Evolutionary conservation across 805 yeast genomes (phyloP).

Genomic region (Phaffomyces antillensis): DNA sequence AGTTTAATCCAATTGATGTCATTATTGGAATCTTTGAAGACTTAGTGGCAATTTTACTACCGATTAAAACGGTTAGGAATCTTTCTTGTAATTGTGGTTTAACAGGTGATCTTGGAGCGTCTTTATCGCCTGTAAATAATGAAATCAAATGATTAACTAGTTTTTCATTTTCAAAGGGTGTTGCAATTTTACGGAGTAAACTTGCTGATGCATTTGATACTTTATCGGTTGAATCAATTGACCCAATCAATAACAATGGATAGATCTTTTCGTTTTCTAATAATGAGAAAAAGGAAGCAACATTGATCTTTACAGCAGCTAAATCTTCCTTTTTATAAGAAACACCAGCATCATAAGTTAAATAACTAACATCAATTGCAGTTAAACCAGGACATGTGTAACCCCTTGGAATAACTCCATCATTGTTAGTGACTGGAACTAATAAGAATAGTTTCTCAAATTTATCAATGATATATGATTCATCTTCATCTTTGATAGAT

Average conservation of each 20-base stretch:
- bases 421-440: conserved; percentile 35
- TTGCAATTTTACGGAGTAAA: conserved; percentile 38
- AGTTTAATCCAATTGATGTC: conserved; percentile 52
- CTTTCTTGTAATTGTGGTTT: conserved; percentile 46
- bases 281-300: conserved; percentile 32
- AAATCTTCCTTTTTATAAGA: conserved; percentile 45
- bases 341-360: conserved; percentile 65
- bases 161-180: conserved; percentile 44
- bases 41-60: conserved; percentile 45
- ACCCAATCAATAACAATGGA: conserved; percentile 53
- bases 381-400: conserved; percentile 60
- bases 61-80: conserved; percentile 40
- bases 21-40: conserved; percentile 38
- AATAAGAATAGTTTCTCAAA: conserved; percentile 54
- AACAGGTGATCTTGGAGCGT: conserved; percentile 42
- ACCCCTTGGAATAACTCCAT: conserved; percentile 36
- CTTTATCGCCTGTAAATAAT: conserved; percentile 45
- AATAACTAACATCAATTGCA: conserved; percentile 46
- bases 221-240: conserved; percentile 50
- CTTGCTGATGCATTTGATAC: conserved; percentile 50
- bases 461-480: conserved; percentile 41
- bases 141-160: conserved; percentile 38
- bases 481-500: conserved; percentile 30
- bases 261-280: conserved; percentile 30
- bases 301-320: conserved; percentile 31